Base-by-base conservation (phyloP, 1,139 yeast species). In the Zhuliangozyma parablackwelliae region DNA sequence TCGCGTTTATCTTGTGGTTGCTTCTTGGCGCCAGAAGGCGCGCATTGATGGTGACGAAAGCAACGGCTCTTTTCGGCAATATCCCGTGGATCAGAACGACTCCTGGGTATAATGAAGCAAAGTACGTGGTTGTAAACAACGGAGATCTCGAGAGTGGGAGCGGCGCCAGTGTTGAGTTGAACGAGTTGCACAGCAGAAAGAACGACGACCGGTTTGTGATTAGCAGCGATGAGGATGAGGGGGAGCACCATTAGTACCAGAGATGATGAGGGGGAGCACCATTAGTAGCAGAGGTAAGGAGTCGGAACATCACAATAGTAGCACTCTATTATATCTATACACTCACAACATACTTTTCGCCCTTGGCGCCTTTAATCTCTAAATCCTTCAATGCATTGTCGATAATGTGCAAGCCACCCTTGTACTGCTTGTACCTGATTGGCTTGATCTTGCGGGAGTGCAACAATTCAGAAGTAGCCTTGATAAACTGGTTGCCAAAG, bases 21-120 rank as follows among this genome's bases (percentile, higher is more conserved):
- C 55, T 80, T 51, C 47, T 78, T 31, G 85, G 85, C 1, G 50
- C 44, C 27, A 49, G 50, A 29, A 62, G 65, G 2, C 47, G 68
- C 36, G 33, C 43, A 21, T 32, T 40, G 10, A 24, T 59, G 3
- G 26, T 39, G 10, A 42, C 44, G 1, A 42, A 37, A 10, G 16
- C 45, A 3, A 48, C 42, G 32, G 39, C 26, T 30, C 45, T 35
- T 26, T 10, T 39, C 7, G 25, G 29, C 25, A 33, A 35, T 25
- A 10, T 39, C 9, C 7, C 24, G 6, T 26, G 11, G 11, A n/a
- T 37, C 10, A 34, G 30, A 13, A 24, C 30, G 21, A 34, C 39
- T 21, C 43, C 41, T 3, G 42, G 47, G 8, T 43, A 39, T 21
- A 43, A 32, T 26, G 33, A 31, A 20, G 36, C 44, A 10, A 41